Conservation (phyloP, 768 basidiomycete genomes). For the Dictyophora rubrovolvata region DNA sequence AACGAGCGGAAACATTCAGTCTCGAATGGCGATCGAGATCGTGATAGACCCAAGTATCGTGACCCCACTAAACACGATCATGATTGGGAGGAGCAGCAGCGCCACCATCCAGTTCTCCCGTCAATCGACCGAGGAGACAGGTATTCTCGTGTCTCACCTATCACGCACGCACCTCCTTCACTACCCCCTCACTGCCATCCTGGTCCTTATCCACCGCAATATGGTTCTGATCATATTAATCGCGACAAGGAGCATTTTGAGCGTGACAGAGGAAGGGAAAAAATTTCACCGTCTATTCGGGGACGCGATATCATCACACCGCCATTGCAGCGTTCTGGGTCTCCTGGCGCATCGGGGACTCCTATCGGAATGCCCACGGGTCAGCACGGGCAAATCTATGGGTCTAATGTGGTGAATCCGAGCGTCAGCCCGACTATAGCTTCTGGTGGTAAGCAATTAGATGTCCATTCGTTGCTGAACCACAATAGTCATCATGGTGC, state of each 20-base stretch:
- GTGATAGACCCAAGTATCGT: neutral
- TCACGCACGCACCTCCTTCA: neutral
- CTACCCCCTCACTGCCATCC: neutral
- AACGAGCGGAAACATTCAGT: neutral
- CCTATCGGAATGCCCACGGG: neutral
- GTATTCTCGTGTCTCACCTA: neutral
- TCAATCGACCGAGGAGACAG: neutral
- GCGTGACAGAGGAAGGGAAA: neutral
- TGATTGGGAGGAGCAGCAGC: neutral
- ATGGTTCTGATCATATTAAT: neutral
- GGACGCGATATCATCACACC: neutral
- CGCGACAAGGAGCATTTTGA: neutral
- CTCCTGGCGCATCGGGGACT: neutral
- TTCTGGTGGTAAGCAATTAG: neutral
- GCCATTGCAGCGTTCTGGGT: neutral
- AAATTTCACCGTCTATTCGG: neutral
- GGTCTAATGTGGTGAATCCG: neutral
- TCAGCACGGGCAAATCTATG: neutral
- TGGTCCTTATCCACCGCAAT: neutral
- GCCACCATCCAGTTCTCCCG: neutral
- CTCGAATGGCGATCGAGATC: neutral
- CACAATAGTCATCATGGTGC: neutral
- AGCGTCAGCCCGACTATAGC: neutral
- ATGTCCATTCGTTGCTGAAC: slow-evolving; percentile 4
- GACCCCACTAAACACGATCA: neutral